A percentile compares a stretch with the other conserved stretches of the same genome.
These are phyloP conservation scores for Murraya paniculata DNA, from an alignment of 345 rosid species.

Conservation along the genomic window DNA sequence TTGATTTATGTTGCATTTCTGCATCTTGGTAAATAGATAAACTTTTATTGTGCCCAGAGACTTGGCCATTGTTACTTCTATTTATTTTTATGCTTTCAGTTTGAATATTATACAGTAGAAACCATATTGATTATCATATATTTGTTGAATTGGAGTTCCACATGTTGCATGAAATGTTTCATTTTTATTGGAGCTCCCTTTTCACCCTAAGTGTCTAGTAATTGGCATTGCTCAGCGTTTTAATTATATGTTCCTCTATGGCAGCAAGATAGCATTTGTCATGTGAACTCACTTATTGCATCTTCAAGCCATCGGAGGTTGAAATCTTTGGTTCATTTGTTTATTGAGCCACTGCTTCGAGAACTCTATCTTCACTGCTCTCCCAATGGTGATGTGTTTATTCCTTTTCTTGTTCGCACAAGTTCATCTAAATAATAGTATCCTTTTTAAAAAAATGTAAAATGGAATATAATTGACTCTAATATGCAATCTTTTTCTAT, in stretches of 20 bases:
- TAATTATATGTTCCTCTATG: conserved; percentile 8
- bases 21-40: not conserved
- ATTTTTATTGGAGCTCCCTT: not conserved
- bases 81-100: not conserved
- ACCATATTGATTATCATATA: not conserved
- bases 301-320: conserved; percentile 63
- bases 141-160: not conserved
- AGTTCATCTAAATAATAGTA: conserved; percentile 8
- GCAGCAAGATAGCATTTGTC: conserved; percentile 46
- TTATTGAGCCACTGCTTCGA: conserved; percentile 55
- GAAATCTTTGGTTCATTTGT: conserved; percentile 39
- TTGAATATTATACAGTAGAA: not conserved
- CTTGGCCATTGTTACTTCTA: not conserved
- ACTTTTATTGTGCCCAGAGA: not conserved
- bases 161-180: not conserved
- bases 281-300: conserved; percentile 47
- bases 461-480: conserved; percentile 10
- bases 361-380: conserved; percentile 50
- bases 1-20: conserved; percentile 7
- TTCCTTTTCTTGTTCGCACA: conserved; percentile 11
- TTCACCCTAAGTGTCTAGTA: not conserved
- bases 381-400: conserved; percentile 36
- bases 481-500: not conserved
- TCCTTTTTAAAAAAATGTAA: not conserved
- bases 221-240: not conserved